Conservation (phyloP, 2,329 filamentous ascomycete species). For the Claviceps maximensis region DNA sequence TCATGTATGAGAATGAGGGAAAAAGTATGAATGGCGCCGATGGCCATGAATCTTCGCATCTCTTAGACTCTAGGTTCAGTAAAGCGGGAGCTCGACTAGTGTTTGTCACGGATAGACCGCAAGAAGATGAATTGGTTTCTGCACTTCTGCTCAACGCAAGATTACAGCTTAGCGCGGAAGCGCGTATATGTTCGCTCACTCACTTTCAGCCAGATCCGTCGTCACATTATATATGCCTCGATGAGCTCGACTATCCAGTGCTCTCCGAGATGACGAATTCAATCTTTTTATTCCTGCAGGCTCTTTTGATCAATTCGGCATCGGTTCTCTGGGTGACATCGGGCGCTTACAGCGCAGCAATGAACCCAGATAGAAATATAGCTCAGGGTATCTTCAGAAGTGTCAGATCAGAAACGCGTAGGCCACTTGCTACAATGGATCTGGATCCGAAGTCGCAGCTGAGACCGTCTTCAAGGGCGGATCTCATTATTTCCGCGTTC, state of each 20-base stretch:
- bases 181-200: slow-evolving; percentile 10
- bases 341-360: slow-evolving; percentile 23
- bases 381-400: slow-evolving; percentile 31
- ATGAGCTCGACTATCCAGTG: slow-evolving; percentile 30
- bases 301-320: slow-evolving; percentile 20
- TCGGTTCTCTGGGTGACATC: slow-evolving; percentile 28
- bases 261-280: slow-evolving; percentile 24
- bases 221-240: slow-evolving; percentile 25
- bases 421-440: slow-evolving; percentile 32
- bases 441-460: slow-evolving; percentile 21
- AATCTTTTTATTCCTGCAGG: slow-evolving; percentile 25
- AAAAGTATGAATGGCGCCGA: background rate
- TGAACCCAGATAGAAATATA: slow-evolving; percentile 28
- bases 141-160: slow-evolving; percentile 6
- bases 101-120: slow-evolving; percentile 13
- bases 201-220: slow-evolving; percentile 7
- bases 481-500: slow-evolving; percentile 18
- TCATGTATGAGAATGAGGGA: background rate
- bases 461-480: slow-evolving; percentile 11
- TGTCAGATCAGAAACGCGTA: slow-evolving; percentile 31
- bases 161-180: slow-evolving; percentile 8
- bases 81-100: slow-evolving; percentile 4
- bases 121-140: slow-evolving; percentile 10
- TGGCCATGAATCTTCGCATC: background rate
- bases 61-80: background rate